These are phyloP conservation scores for Hypoxylon fragiforme DNA, from an alignment of 495 filamentous ascomycete genomes.

Conservation along the genomic window DNA sequence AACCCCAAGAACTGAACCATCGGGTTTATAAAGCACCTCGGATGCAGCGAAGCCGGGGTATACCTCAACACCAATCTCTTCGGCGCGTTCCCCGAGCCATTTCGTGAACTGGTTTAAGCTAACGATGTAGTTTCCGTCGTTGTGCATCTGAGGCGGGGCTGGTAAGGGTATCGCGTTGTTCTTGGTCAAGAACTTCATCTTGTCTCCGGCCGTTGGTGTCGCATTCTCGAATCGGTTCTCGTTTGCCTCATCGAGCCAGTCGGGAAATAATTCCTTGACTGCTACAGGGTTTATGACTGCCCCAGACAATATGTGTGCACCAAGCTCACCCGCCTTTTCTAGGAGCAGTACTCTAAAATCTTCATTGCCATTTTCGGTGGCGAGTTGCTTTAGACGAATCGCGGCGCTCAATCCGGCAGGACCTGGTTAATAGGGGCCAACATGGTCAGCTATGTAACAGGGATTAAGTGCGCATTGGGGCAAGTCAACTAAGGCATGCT, in stretches of 20 bases:
- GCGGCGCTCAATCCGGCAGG: constrained; percentile 91
- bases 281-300: constrained; percentile 92
- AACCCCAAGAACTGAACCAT: constrained; percentile 90
- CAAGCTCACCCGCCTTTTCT: constrained; percentile 94
- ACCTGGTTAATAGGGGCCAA: constrained; percentile 47
- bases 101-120: constrained; percentile 91
- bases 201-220: constrained; percentile 80
- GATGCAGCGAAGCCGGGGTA: constrained; percentile 95
- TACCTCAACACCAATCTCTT: constrained; percentile 97
- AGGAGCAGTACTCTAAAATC: constrained; percentile 91
- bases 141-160: constrained; percentile 95
- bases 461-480: neutral
- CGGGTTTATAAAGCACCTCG: constrained; percentile 83
- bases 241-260: constrained; percentile 90
- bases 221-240: constrained; percentile 79
- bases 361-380: constrained; percentile 93
- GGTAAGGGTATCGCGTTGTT: constrained; percentile 76
- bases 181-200: constrained; percentile 95
- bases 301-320: constrained; percentile 92
- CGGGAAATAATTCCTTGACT: constrained; percentile 86
- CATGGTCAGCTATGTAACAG: neutral
- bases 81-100: constrained; percentile 92
- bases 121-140: constrained; percentile 96
- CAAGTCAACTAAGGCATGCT: neutral
- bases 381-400: constrained; percentile 93